A percentile compares a stretch with the other conserved stretches of the same genome.
Evolutionary conservation across 306 rosid genomes (phyloP).

Genomic region (Mucuna pruriens): DNA sequence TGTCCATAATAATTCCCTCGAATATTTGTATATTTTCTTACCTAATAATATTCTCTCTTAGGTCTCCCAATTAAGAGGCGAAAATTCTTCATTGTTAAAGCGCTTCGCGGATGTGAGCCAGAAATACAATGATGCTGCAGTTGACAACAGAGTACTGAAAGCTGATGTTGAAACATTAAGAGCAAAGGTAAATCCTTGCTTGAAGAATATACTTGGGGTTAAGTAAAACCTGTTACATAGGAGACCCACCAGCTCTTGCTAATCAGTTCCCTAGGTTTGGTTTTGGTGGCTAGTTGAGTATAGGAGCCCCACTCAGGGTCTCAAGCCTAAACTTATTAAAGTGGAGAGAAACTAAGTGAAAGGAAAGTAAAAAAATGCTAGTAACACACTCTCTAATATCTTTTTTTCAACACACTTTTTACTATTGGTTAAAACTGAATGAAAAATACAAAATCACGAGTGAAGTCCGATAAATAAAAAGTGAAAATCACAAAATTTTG

Average conservation of each 20-base stretch:
- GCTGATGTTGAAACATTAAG: slow-evolving; percentile 93
- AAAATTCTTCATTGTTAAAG: slow-evolving; percentile 82
- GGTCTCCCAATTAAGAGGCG: slow-evolving; percentile 85
- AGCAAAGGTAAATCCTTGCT: slow-evolving; percentile 72
- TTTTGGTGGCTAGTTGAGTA: slow-evolving; percentile 11
- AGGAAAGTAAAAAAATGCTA: too few species aligned
- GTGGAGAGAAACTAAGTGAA: neutral
- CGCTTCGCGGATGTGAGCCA: slow-evolving; percentile 72
- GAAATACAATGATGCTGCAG: slow-evolving; percentile 67
- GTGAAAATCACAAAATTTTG: too few species aligned
- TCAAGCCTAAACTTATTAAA: neutral
- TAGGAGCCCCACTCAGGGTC: neutral
- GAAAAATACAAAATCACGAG: too few species aligned
- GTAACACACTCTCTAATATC: too few species aligned
- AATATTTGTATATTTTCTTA: slow-evolving; percentile 12
- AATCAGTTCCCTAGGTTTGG: neutral
- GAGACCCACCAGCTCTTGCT: neutral
- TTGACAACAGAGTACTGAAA: slow-evolving; percentile 86
- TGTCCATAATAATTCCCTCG: neutral
- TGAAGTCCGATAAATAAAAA: too few species aligned
- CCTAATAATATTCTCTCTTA: slow-evolving; percentile 37
- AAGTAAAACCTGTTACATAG: slow-evolving; percentile 2
- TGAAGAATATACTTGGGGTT: neutral
- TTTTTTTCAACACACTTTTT: too few species aligned
- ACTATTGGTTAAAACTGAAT: too few species aligned